Evolutionary conservation across 2,329 filamentous ascomycete species (phyloP).

Genomic region (Drechslera avenae): DNA sequence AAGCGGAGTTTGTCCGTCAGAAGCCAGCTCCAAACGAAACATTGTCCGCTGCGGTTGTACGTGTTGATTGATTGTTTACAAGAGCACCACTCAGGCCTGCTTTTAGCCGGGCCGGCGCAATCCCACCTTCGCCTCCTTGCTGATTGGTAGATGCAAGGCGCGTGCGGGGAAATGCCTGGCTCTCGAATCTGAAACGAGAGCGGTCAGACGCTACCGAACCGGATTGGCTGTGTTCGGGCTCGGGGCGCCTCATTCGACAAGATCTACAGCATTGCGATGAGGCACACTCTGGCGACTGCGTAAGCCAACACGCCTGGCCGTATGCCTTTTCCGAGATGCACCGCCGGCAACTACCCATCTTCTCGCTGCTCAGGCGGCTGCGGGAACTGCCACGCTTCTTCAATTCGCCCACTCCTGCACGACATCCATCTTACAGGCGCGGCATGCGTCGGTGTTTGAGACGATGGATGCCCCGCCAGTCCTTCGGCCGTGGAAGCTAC

Average conservation of each 20-base stretch:
- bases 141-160: constrained; percentile 9
- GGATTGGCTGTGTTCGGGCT: constrained; percentile 2
- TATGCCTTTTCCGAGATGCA: neutral
- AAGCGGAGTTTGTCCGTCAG: neutral
- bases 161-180: constrained; percentile 17
- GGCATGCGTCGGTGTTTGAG: constrained; percentile 20
- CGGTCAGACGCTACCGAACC: constrained; percentile 11
- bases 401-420: constrained; percentile 2
- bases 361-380: no score
- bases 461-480: constrained; percentile 17
- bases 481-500: constrained; percentile 20
- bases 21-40: neutral
- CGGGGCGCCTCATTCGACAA: constrained; percentile 6
- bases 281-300: neutral
- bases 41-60: constrained; percentile 1
- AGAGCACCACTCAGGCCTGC: constrained; percentile 1
- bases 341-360: neutral
- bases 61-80: neutral
- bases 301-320: neutral
- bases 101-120: constrained; percentile 12
- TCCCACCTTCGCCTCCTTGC: neutral
- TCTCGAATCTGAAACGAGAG: constrained; percentile 13
- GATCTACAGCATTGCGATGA: constrained; percentile 5
- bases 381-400: no score
- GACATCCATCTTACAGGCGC: constrained; percentile 5